Percentiles rank a stretch among this genome's conserved stretches.
Conservation (phyloP, 306 rosid genomes). For the Comarum palustre region DNA sequence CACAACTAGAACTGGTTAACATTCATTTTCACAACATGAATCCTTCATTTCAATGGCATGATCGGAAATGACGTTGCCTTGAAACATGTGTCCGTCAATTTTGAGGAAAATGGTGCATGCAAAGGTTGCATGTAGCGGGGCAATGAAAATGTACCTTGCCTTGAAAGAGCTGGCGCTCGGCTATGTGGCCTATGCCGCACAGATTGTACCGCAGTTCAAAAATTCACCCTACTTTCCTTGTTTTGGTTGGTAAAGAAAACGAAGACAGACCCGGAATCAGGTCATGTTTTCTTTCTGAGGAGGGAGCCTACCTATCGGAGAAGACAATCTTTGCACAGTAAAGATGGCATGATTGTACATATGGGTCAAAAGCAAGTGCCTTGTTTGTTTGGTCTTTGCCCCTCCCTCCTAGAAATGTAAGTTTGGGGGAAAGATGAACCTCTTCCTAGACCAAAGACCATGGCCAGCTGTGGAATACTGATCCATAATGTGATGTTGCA, state of each 20-base stretch:
- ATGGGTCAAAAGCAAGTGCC: slow-evolving; percentile 7
- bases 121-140: neutral
- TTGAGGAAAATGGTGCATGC: neutral
- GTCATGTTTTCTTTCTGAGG: neutral
- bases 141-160: neutral
- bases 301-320: slow-evolving; percentile 3
- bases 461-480: slow-evolving; percentile 16
- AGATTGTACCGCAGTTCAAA: neutral
- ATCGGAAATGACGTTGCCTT: neutral
- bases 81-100: neutral
- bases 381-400: neutral
- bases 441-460: neutral
- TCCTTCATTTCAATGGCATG: neutral
- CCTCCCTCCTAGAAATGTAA: neutral
- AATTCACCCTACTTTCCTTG: neutral
- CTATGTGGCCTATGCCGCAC: neutral
- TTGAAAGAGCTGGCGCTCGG: neutral
- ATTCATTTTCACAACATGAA: neutral
- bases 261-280: neutral
- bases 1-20: neutral
- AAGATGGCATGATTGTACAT: neutral
- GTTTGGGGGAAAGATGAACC: neutral
- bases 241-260: neutral
- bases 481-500: neutral
- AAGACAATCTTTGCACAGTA: neutral